A percentile compares a stretch with the other conserved stretches of the same genome.
These are phyloP conservation scores for Arthromyces matolae DNA, from an alignment of 768 basidiomycete species.

Conservation along the genomic window DNA sequence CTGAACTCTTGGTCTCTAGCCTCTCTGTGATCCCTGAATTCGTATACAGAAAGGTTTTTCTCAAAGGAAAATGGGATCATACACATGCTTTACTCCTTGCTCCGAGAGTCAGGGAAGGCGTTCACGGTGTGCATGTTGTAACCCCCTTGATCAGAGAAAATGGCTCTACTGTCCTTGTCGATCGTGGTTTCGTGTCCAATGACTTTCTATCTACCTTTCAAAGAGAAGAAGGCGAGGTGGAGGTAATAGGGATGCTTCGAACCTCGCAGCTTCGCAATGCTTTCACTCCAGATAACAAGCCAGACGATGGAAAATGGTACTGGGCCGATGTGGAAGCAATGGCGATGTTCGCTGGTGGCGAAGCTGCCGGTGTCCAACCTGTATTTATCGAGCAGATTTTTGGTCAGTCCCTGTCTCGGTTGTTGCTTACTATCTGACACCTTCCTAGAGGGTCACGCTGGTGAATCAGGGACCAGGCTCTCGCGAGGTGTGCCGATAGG, in stretches of 20 bases:
- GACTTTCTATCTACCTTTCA: conserved; percentile 32
- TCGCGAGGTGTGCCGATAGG: conserved; percentile 82
- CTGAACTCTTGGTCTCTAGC: conserved; percentile 26
- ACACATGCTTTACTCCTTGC: conserved; percentile 74
- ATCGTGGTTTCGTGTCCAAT: conserved; percentile 85
- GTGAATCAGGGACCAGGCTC: conserved; percentile 58
- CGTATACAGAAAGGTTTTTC: conserved; percentile 77
- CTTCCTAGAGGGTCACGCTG: conserved; percentile 74
- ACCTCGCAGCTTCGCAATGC: conserved; percentile 66
- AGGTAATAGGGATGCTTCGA: conserved; percentile 84
- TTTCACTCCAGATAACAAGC: conserved; percentile 89
- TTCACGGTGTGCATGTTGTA: conserved; percentile 82
- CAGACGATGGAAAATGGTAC: conserved; percentile 80
- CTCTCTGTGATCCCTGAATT: conserved; percentile 83
- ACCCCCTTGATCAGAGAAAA: conserved; percentile 79
- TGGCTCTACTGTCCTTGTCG: conserved; percentile 84
- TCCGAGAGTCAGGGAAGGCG: conserved; percentile 86
- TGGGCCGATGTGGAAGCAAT: conserved; percentile 86
- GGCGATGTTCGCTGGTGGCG: conserved; percentile 74
- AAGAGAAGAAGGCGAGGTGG: conserved; percentile 53
- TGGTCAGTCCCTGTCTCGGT: conserved; percentile 39
- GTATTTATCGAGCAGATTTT: conserved; percentile 91
- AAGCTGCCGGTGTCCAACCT: conserved; percentile 69
- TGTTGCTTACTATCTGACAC: conserved; percentile 1
- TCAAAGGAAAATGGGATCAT: conserved; percentile 79